Base-by-base conservation (phyloP, 2,329 filamentous ascomycete species). In the Alternaria alternata region DNA sequence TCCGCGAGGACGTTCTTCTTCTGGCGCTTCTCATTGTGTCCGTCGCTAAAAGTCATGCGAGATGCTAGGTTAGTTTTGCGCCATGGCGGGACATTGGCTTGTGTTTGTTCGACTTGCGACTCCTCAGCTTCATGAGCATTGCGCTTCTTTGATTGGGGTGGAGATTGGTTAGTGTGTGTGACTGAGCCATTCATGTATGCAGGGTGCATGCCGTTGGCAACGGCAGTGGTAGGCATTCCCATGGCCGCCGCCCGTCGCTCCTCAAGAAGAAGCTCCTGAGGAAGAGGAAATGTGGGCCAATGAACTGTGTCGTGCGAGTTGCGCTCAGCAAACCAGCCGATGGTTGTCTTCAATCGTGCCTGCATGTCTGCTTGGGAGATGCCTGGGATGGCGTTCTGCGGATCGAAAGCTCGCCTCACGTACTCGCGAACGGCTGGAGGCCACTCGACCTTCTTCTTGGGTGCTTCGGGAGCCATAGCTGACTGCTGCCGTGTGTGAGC, bases 361-460 rank as follows among this genome's bases (percentile, higher is more conserved):
- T 97, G 91, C 84, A 97, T 90, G 58, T 96, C 93, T 54, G 84
- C 72, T 51, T 68, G 68, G n/a, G 73, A 74, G 58, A 85, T 81
- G 58, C 78, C 81, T 14, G 75, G 63, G 41, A 83, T 77, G 38
- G 71, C 69, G 75, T 93, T 91, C 59, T 88, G 86, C 26, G 88
- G 86, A 51, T 91, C 88, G 76, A 98, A 98, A 26, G 93, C 94
- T 73, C 93, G 89, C 73, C 93, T 90, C 32, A 98, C 94, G 81
- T 97, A 98, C 67, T 86, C 84, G 70, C 93, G 91, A 61, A 98
- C 92, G n/a, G 90, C 87, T 43, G 87, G 83, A 32, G 93, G 89
- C 90, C 93, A 98, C 69, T 91, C 88, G 71, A 90, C 89, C 81
- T 90, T 92, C 75, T 76, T 77, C 52, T 56, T 59, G 18, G 57